Conservation (phyloP, 2,329 filamentous ascomycete genomes). For the Colletotrichum trifolii region DNA sequence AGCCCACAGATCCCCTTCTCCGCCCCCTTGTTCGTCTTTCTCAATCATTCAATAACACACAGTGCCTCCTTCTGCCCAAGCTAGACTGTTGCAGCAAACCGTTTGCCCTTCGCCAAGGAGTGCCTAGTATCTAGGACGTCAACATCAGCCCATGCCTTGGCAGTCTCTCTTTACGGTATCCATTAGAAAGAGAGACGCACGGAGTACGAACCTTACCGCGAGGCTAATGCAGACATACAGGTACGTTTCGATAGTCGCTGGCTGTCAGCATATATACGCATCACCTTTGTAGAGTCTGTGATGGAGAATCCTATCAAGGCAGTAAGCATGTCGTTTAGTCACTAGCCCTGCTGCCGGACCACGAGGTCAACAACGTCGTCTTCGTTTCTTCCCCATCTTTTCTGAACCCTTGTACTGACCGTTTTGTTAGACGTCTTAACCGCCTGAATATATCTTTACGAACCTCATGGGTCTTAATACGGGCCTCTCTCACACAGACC, state of each 20-base stretch:
- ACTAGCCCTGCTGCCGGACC: not conserved
- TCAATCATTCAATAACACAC: not conserved
- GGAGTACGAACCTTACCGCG: slow-evolving; percentile 4
- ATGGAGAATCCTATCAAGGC: slow-evolving; percentile 6
- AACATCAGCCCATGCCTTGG: slow-evolving; percentile 6
- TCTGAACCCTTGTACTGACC: not conserved
- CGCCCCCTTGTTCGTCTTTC: not conserved
- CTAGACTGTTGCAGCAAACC: not conserved
- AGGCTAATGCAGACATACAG: slow-evolving; percentile 26
- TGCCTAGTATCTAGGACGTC: slow-evolving; percentile 7
- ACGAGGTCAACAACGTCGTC: slow-evolving; percentile 9
- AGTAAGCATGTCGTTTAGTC: not conserved
- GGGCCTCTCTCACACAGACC: slow-evolving; percentile 2
- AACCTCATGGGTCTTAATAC: slow-evolving; percentile 3
- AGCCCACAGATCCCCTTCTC: not conserved
- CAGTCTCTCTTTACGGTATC: not conserved
- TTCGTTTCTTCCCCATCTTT: slow-evolving; percentile 6
- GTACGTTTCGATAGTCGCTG: slow-evolving; percentile 27
- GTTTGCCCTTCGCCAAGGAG: not conserved
- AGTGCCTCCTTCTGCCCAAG: not conserved
- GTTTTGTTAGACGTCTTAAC: slow-evolving; percentile 10
- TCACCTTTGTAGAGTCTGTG: slow-evolving; percentile 16
- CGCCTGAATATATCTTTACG: slow-evolving; percentile 21
- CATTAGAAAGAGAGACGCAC: slow-evolving; percentile 3
- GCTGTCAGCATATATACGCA: slow-evolving; percentile 18